Evolutionary conservation across 495 filamentous ascomycete species (phyloP).

Genomic region (Aspergillus carlsbadensis): DNA sequence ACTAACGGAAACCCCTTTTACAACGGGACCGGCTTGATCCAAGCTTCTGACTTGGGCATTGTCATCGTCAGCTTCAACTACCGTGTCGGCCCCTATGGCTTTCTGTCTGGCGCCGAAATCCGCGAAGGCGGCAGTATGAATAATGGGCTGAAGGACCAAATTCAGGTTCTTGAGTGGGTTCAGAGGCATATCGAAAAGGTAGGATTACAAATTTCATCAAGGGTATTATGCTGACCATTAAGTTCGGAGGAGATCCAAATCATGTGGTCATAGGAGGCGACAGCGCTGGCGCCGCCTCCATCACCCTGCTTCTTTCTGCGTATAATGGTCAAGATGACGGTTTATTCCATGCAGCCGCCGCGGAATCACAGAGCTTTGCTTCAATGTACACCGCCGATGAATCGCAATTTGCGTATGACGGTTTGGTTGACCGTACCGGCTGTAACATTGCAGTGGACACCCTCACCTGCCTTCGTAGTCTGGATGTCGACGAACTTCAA

Average conservation of each 20-base stretch:
- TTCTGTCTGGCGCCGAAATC: constrained; percentile 64
- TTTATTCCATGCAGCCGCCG: constrained; percentile 63
- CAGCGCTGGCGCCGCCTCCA: constrained; percentile 68
- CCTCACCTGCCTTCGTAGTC: constrained; percentile 56
- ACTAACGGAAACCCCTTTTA: constrained; percentile 62
- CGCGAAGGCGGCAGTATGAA: constrained; percentile 57
- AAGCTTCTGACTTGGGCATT: constrained; percentile 57
- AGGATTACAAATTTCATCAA: background rate
- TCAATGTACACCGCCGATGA: constrained; percentile 57
- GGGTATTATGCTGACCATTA: background rate
- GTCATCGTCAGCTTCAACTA: constrained; percentile 78
- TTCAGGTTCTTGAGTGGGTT: constrained; percentile 68
- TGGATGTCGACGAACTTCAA: constrained; percentile 50
- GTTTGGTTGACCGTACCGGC: constrained; percentile 54
- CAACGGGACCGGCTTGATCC: constrained; percentile 61
- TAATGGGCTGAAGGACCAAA: constrained; percentile 70
- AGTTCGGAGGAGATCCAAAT: constrained; percentile 73
- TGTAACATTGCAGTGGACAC: constrained; percentile 50
- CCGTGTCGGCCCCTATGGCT: constrained; percentile 72
- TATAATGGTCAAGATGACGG: constrained; percentile 54
- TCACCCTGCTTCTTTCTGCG: constrained; percentile 65
- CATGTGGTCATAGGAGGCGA: constrained; percentile 71
- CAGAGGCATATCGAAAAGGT: constrained; percentile 59
- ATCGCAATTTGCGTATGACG: constrained; percentile 65
- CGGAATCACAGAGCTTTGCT: constrained; percentile 66